These are phyloP conservation scores for Cordia subcordata DNA, from an alignment of 257 asterid species.

Conservation along the genomic window DNA sequence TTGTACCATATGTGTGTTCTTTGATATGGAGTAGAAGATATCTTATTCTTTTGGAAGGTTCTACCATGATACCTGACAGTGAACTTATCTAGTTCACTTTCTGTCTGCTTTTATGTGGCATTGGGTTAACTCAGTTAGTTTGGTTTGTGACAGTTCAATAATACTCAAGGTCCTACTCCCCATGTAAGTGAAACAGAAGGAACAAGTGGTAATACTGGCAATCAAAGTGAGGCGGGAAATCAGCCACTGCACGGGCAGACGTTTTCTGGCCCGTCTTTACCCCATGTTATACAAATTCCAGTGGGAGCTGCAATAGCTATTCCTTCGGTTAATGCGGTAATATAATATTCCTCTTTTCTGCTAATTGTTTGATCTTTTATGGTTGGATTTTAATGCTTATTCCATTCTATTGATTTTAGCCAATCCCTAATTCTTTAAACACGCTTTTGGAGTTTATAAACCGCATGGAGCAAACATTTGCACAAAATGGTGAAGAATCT, in stretches of 20 bases:
- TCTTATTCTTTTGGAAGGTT: too few species aligned
- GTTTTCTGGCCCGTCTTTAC: conserved; percentile 45
- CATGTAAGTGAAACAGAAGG: conserved; percentile 56
- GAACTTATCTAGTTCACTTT: background rate
- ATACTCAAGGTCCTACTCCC: conserved; percentile 25
- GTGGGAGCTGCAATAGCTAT: conserved; percentile 57
- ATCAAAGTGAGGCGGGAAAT: conserved; percentile 53
- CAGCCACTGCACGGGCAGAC: conserved; percentile 51
- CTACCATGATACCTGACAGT: too few species aligned
- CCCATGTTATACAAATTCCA: conserved; percentile 57
- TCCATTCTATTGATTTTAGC: conserved; percentile 42
- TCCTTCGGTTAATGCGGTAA: conserved; percentile 72
- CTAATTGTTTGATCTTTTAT: conserved; percentile 1
- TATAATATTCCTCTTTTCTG: background rate
- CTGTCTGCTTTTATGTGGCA: background rate
- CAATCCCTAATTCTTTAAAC: conserved; percentile 85
- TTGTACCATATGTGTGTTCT: too few species aligned
- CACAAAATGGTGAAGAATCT: conserved; percentile 46
- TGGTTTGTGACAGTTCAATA: conserved; percentile 18
- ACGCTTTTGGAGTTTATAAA: conserved; percentile 76
- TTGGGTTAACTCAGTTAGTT: background rate
- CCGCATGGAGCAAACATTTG: conserved; percentile 66
- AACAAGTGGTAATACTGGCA: conserved; percentile 36
- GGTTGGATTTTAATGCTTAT: conserved; percentile 13
- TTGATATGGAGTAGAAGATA: too few species aligned